Evolutionary conservation across 805 yeast genomes (phyloP).

Genomic region (Hanseniaspora lachancei): DNA sequence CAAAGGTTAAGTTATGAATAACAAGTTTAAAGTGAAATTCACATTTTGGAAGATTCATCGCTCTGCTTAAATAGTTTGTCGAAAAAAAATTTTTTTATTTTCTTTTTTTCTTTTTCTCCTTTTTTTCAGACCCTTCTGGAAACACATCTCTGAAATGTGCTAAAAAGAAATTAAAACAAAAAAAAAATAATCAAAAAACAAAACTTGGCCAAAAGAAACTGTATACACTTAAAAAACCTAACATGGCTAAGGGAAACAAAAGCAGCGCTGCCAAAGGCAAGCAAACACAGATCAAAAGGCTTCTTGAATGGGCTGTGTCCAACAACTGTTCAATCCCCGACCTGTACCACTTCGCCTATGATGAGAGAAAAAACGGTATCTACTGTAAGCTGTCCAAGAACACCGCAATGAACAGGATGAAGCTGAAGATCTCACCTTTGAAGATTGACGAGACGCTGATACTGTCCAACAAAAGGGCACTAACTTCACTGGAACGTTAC

Average conservation of each 20-base stretch:
- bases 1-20: neutral
- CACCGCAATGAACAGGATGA: slow-evolving; percentile 22
- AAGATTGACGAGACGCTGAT: slow-evolving; percentile 20
- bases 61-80: neutral
- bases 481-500: slow-evolving; percentile 19
- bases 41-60: neutral
- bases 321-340: slow-evolving; percentile 31
- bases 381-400: slow-evolving; percentile 13
- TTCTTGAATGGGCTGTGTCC: slow-evolving; percentile 29
- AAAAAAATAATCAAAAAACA: neutral
- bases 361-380: slow-evolving; percentile 25
- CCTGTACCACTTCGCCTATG: slow-evolving; percentile 24
- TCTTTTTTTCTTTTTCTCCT: neutral
- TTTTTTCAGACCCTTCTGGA: no score
- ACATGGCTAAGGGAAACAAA: neutral
- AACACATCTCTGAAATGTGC: no score
- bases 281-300: slow-evolving; percentile 10
- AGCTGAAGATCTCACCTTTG: slow-evolving; percentile 26
- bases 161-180: neutral
- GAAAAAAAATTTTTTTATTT: neutral
- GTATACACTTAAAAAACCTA: neutral
- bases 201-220: neutral
- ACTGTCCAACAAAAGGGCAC: slow-evolving; percentile 29
- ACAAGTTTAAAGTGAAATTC: neutral
- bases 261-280: neutral